These are phyloP conservation scores for Didymella pinodella DNA, from an alignment of 2,329 filamentous ascomycete genomes.

Conservation along the genomic window DNA sequence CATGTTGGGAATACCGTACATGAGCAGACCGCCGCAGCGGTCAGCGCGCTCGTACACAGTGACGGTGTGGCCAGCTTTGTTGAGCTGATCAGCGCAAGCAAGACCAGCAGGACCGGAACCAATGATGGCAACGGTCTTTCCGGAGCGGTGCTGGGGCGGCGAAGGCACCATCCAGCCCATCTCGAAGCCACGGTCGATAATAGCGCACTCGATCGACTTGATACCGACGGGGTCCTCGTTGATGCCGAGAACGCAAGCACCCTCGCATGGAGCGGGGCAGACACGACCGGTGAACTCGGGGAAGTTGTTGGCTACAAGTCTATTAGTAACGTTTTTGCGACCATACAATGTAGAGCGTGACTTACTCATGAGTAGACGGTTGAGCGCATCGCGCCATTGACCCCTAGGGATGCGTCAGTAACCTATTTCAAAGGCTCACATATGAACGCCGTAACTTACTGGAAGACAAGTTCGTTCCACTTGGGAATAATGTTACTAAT, in stretches of 20 bases:
- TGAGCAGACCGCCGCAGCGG: constrained; percentile 87
- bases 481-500: constrained; percentile 91
- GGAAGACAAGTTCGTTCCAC: constrained; percentile 81
- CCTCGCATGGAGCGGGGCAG: constrained; percentile 94
- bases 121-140: constrained; percentile 87
- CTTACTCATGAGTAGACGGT: constrained; percentile 80
- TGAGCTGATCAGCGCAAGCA: constrained; percentile 90
- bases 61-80: constrained; percentile 86
- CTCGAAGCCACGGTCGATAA: constrained; percentile 96
- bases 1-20: constrained; percentile 99
- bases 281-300: constrained; percentile 97
- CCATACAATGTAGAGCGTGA: constrained; percentile 55
- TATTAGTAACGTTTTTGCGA: too few species aligned
- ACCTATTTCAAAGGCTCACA: background rate
- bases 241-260: constrained; percentile 94
- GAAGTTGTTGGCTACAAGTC: constrained; percentile 72
- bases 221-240: constrained; percentile 97
- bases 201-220: constrained; percentile 97
- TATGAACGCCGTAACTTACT: background rate
- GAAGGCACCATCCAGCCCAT: constrained; percentile 96
- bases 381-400: constrained; percentile 90
- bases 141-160: constrained; percentile 79
- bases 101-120: constrained; percentile 93
- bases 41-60: constrained; percentile 94
- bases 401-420: constrained; percentile 3